Evolutionary conservation across 345 rosid species (phyloP).

Genomic region (Eucalyptus curtisii): DNA sequence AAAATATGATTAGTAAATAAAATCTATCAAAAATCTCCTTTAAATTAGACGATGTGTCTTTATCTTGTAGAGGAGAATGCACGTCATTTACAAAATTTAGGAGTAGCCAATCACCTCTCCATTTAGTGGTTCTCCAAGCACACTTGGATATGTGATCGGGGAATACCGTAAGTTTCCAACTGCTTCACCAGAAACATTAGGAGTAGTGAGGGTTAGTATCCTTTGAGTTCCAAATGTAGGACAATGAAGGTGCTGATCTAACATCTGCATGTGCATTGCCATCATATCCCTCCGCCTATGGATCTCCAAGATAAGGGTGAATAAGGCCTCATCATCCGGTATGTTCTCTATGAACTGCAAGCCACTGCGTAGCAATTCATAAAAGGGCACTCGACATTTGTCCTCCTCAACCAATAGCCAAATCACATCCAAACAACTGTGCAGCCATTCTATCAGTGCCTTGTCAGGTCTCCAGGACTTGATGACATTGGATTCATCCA

Average conservation of each 20-base stretch:
- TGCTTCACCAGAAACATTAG: slow-evolving; percentile 62
- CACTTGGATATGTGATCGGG: slow-evolving; percentile 96
- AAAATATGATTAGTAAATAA: not conserved
- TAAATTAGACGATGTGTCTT: not conserved
- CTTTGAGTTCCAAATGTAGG: slow-evolving; percentile 96
- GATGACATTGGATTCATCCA: slow-evolving; percentile 45
- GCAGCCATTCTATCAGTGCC: slow-evolving; percentile 77
- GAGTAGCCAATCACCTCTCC: slow-evolving; percentile 63
- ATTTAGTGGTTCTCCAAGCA: slow-evolving; percentile 91
- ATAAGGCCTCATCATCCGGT: slow-evolving; percentile 94
- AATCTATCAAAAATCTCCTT: not conserved
- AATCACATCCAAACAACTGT: slow-evolving; percentile 87
- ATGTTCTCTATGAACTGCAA: slow-evolving; percentile 93
- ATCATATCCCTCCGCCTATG: slow-evolving; percentile 94
- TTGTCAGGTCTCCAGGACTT: slow-evolving; percentile 65
- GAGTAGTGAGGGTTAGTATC: slow-evolving; percentile 52
- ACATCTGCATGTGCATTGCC: slow-evolving; percentile 98
- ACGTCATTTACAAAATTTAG: not conserved
- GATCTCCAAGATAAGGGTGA: slow-evolving; percentile 88
- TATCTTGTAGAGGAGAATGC: not conserved
- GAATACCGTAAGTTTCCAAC: slow-evolving; percentile 63
- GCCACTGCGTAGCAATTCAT: slow-evolving; percentile 83
- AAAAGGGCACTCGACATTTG: slow-evolving; percentile 86
- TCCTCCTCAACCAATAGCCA: slow-evolving; percentile 87
- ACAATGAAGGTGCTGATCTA: slow-evolving; percentile 97